phyloP scores from a whole-genome alignment of 148 eudicot genomes.

The Spergularia marina region DNA sequence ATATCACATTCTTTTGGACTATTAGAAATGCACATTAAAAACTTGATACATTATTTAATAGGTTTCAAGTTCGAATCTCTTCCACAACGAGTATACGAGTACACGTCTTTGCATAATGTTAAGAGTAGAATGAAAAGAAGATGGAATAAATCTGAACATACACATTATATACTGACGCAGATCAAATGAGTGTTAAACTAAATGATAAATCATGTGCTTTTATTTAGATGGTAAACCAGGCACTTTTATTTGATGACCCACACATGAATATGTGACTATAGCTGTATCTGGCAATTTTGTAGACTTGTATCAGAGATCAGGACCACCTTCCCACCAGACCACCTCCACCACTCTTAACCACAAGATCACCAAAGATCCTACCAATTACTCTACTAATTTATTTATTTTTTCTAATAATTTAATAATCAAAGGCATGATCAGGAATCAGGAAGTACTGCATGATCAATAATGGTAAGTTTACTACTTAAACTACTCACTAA shows the following conservation, averaged over 20 bases:
- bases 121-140: too few relatives aligned
- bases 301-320: background rate
- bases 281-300: slow-evolving; percentile 2
- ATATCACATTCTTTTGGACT: too few relatives aligned
- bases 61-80: too few relatives aligned
- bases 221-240: slow-evolving; percentile 1
- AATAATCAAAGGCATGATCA: too few relatives aligned
- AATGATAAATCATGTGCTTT: background rate
- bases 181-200: background rate
- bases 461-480: background rate
- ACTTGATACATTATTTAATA: too few relatives aligned
- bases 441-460: too few relatives aligned
- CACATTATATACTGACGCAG: slow-evolving; percentile 4
- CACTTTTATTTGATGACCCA: slow-evolving; percentile 19
- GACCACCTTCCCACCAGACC: slow-evolving; percentile 19
- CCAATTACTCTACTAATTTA: background rate
- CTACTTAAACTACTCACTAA: background rate
- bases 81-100: too few relatives aligned
- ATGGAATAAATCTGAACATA: background rate
- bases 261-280: slow-evolving; percentile 1
- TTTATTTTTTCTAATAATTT: too few relatives aligned
- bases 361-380: slow-evolving; percentile 17
- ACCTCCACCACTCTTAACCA: background rate
- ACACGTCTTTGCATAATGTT: too few relatives aligned
- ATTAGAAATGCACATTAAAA: too few relatives aligned